These are phyloP conservation scores for Hyparrhenia diplandra DNA, from an alignment of 176 grass and related monocot species.

Conservation along the genomic window DNA sequence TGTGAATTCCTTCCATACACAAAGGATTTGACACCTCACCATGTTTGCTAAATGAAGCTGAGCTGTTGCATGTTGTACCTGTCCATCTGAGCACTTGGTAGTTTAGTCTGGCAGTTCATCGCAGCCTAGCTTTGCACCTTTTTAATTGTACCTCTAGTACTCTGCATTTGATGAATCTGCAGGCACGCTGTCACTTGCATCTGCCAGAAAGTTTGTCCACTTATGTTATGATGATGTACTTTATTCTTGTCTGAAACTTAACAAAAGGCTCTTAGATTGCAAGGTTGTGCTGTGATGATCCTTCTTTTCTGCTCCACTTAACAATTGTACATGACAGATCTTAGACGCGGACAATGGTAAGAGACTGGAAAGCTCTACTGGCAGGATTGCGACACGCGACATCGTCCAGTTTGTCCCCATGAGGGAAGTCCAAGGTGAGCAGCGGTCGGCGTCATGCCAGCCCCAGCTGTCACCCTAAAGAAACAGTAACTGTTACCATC, in stretches of 20 bases:
- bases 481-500: background rate
- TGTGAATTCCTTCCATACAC: background rate
- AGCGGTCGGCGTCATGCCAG: background rate
- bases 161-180: background rate
- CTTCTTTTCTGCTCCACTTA: background rate
- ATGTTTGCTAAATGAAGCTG: background rate
- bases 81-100: background rate
- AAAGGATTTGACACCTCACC: background rate
- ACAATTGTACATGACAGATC: conserved; percentile 30
- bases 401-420: conserved; percentile 98
- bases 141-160: background rate
- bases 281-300: background rate
- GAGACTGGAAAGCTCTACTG: conserved; percentile 78
- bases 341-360: conserved; percentile 77
- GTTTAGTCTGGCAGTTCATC: background rate
- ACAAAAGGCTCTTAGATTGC: background rate
- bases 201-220: conserved; percentile 3
- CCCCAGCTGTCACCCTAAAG: background rate
- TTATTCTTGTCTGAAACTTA: conserved; percentile 14
- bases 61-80: background rate
- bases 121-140: background rate
- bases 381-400: conserved; percentile 76
- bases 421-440: conserved; percentile 68
- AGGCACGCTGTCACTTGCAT: background rate
- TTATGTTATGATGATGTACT: background rate